Percentiles rank a stretch among this genome's conserved stretches.
These are phyloP conservation scores for Nymphaea colorata DNA, from an alignment of 164 flowering plant genomes.

Conservation along the genomic window DNA sequence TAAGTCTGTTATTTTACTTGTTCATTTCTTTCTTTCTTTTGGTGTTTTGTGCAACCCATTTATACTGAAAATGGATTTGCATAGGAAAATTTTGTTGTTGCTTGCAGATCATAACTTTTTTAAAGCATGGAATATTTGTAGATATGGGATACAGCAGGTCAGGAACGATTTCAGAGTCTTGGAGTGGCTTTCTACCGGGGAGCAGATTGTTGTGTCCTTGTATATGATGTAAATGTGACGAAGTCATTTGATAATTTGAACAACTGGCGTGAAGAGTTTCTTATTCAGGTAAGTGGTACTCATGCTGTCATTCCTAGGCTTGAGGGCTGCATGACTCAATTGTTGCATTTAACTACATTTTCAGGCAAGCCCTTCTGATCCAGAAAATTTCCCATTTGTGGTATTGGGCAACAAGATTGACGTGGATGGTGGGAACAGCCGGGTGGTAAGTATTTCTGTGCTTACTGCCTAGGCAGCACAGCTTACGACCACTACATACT, in stretches of 20 bases:
- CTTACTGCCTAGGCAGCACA: too few species aligned
- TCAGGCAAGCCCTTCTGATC: slow-evolving; percentile 96
- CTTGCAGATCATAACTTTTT: neutral
- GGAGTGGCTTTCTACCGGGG: slow-evolving; percentile 97
- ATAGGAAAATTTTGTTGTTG: too few species aligned
- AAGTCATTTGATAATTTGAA: slow-evolving; percentile 86
- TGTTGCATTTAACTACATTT: slow-evolving; percentile 2
- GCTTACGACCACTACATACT: too few species aligned
- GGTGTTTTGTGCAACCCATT: neutral
- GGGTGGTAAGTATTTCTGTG: slow-evolving; percentile 43
- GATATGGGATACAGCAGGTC: slow-evolving; percentile 99
- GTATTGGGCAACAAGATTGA: slow-evolving; percentile 87
- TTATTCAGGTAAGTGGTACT: slow-evolving; percentile 48
- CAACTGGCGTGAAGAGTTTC: slow-evolving; percentile 93
- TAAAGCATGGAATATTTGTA: slow-evolving; percentile 7
- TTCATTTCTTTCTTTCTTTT: neutral
- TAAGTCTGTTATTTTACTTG: neutral
- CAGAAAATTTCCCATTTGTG: slow-evolving; percentile 92
- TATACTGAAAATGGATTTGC: neutral
- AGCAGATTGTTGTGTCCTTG: slow-evolving; percentile 97
- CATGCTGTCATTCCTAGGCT: neutral
- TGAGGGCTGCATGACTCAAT: neutral
- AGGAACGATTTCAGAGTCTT: slow-evolving; percentile 89
- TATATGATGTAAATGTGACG: slow-evolving; percentile 82
- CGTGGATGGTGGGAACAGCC: slow-evolving; percentile 84